A percentile compares a stretch with the other conserved stretches of the same genome.
Evolutionary conservation across 164 flowering plant species (phyloP).

Genomic region (Vitis amurensis): DNA sequence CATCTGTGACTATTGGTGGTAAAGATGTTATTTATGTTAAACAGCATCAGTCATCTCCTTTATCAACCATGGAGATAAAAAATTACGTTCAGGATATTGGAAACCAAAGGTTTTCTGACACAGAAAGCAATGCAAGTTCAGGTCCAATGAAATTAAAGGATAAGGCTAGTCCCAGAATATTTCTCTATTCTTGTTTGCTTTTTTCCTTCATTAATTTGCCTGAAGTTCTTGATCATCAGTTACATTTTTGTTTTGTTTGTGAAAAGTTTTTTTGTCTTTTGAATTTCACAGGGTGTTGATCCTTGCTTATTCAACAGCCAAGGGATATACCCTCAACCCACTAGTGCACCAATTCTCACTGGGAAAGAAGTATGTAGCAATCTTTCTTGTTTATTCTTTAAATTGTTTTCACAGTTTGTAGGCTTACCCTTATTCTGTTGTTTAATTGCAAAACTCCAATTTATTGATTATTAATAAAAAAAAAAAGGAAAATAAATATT

Average conservation of each 20-base stretch:
- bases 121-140: conserved; percentile 46
- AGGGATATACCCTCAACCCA: conserved; percentile 84
- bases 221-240: not conserved
- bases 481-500: too few species aligned
- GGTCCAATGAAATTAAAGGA: conserved; percentile 64
- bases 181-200: conserved; percentile 10
- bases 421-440: not conserved
- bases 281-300: conserved; percentile 50
- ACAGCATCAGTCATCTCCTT: conserved; percentile 69
- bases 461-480: too few species aligned
- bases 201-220: not conserved
- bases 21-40: conserved; percentile 78
- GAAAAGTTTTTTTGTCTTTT: not conserved
- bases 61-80: conserved; percentile 66
- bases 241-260: not conserved
- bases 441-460: not conserved
- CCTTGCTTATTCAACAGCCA: conserved; percentile 61
- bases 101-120: conserved; percentile 62
- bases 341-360: conserved; percentile 49
- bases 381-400: not conserved
- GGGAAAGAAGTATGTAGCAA: conserved; percentile 69
- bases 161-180: conserved; percentile 54
- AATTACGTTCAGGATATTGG: conserved; percentile 72
- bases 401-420: not conserved
- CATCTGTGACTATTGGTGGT: conserved; percentile 82